phyloP scores from a whole-genome alignment of 1,284 basidiomycete genomes.

The Porogramme epimiltina region DNA sequence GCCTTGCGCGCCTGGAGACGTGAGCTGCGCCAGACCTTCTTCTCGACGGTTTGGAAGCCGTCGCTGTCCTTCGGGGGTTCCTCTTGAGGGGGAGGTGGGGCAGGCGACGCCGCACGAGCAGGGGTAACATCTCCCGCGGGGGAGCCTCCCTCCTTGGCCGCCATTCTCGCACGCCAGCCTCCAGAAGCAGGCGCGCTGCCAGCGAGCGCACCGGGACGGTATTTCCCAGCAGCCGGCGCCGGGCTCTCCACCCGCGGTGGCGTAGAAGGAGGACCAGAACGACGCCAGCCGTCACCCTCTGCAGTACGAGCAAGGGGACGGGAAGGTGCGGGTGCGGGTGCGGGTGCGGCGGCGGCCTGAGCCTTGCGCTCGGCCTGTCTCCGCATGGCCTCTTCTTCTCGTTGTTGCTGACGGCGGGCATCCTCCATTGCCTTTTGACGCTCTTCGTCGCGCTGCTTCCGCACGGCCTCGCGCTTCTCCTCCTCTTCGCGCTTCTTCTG shows the following conservation, averaged over 20 bases:
- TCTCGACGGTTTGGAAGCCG: constrained; percentile 68
- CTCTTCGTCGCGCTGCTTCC: constrained; percentile 69
- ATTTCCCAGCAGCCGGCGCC: constrained; percentile 36
- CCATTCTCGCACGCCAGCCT: constrained; percentile 58
- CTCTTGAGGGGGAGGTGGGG: constrained; percentile 35
- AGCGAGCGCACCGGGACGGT: constrained; percentile 45
- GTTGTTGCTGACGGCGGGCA: constrained; percentile 62
- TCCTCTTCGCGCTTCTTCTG: constrained; percentile 63
- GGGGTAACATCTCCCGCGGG: constrained; percentile 29
- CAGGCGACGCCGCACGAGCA: constrained; percentile 41
- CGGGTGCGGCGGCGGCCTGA: constrained; percentile 33
- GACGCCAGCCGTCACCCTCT: constrained; percentile 34
- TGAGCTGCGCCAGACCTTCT: constrained; percentile 46
- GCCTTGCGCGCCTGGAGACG: constrained; percentile 31
- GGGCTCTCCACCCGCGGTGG: constrained; percentile 49
- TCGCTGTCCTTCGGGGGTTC: constrained; percentile 58
- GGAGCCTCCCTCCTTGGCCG: constrained; percentile 40
- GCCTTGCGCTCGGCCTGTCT: constrained; percentile 41
- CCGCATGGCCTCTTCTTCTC: constrained; percentile 81
- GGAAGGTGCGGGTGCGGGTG: constrained; percentile 20
- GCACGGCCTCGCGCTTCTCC: constrained; percentile 52
- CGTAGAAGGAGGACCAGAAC: constrained; percentile 28
- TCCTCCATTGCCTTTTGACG: constrained; percentile 61
- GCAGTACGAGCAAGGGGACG: constrained; percentile 34
- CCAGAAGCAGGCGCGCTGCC: constrained; percentile 34